Percentiles rank a stretch among this genome's conserved stretches.
phyloP scores from a whole-genome alignment of 208 protist species.

The Trypanosoma caninum region DNA sequence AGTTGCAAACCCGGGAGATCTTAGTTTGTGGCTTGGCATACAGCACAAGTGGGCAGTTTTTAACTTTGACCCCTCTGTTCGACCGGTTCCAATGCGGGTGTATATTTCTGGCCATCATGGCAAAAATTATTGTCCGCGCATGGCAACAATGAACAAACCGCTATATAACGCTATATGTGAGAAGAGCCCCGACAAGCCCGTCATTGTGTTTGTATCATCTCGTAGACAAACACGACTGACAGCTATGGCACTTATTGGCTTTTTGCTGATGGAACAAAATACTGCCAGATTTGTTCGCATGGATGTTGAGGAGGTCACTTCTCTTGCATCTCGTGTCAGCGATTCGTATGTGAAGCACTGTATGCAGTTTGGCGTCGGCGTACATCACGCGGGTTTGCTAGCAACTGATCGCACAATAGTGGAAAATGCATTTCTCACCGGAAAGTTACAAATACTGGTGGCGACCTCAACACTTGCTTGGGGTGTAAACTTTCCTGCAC shows the following conservation, averaged over 20 bases:
- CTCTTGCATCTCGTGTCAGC: conserved; percentile 58
- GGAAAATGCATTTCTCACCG: conserved; percentile 93
- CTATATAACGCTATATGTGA: conserved; percentile 96
- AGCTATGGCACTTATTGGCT: conserved; percentile 97
- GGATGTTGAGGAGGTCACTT: conserved; percentile 86
- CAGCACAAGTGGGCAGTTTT: conserved; percentile 92
- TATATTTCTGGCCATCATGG: conserved; percentile 96
- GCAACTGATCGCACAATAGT: conserved; percentile 87
- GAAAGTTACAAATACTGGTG: conserved; percentile 97
- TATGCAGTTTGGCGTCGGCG: conserved; percentile 98
- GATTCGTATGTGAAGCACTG: conserved; percentile 93
- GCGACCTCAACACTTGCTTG: conserved; percentile 99
- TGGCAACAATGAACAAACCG: conserved; percentile 99
- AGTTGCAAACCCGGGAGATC: conserved; percentile 97
- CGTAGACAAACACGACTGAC: conserved; percentile 98
- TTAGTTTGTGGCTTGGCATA: conserved; percentile 98
- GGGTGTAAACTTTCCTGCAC: conserved; percentile 99
- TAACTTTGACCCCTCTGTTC: conserved; percentile 98
- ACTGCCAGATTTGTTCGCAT: conserved; percentile 93
- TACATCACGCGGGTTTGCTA: conserved; percentile 98
- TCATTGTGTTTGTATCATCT: conserved; percentile 99
- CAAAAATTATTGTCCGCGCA: conserved; percentile 98
- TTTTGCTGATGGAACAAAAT: conserved; percentile 90
- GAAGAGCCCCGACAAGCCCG: conserved; percentile 93
- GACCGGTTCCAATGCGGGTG: conserved; percentile 97